Evolutionary conservation across 2,329 filamentous ascomycete species (phyloP).

Genomic region (Alternaria incomplexa): DNA sequence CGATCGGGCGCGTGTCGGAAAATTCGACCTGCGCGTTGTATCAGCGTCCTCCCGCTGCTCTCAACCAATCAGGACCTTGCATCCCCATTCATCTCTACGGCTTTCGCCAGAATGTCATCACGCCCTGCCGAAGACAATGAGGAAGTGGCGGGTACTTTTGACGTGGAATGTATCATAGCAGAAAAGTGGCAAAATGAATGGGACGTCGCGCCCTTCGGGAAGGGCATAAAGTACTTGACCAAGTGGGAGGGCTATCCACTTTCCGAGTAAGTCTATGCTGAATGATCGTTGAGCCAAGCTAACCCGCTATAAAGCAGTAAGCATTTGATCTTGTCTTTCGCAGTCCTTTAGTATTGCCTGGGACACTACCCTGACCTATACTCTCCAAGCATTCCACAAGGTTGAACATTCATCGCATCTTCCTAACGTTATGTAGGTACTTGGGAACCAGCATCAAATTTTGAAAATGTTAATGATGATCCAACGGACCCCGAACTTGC

Average conservation of each 20-base stretch:
- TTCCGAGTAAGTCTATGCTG: slow-evolving; percentile 22
- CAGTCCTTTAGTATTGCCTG: not conserved
- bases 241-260: slow-evolving; percentile 68
- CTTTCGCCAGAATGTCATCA: slow-evolving; percentile 7
- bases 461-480: not conserved
- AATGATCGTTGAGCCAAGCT: not conserved
- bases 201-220: slow-evolving; percentile 30
- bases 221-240: slow-evolving; percentile 61
- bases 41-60: not conserved
- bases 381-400: not conserved
- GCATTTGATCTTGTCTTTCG: not conserved
- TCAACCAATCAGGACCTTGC: slow-evolving; percentile 19
- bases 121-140: slow-evolving; percentile 6
- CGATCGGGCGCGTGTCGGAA: not conserved
- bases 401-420: not conserved
- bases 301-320: slow-evolving; percentile 16
- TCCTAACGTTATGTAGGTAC: slow-evolving; percentile 24
- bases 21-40: not conserved
- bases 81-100: not conserved
- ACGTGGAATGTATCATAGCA: slow-evolving; percentile 31
- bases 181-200: slow-evolving; percentile 53
- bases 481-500: not conserved
- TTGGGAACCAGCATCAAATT: slow-evolving; percentile 33
- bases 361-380: not conserved
- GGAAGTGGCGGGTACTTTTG: slow-evolving; percentile 14